phyloP scores from a whole-genome alignment of 176 grass and related monocot genomes.

The Bonia amplexicaulis region DNA sequence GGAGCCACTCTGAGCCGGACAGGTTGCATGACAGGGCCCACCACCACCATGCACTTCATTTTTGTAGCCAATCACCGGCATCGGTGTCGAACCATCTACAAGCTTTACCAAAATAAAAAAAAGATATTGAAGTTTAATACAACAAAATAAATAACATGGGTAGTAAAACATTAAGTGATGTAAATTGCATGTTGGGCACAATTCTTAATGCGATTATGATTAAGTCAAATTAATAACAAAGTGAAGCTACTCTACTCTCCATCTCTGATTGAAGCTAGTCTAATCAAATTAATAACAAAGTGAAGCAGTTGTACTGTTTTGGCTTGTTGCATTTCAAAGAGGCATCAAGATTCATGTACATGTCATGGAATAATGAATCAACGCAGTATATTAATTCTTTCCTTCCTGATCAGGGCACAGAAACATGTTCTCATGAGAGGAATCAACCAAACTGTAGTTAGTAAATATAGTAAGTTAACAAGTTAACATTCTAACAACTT shows the following conservation, averaged over 20 bases:
- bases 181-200: background rate
- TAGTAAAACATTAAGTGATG: no score
- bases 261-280: background rate
- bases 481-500: slow-evolving; percentile 22
- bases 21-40: no score
- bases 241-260: background rate
- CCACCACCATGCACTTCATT: rapidly evolving
- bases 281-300: background rate
- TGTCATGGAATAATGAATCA: slow-evolving; percentile 59
- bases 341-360: slow-evolving; percentile 35
- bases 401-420: slow-evolving; percentile 28
- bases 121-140: no score
- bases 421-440: slow-evolving; percentile 24
- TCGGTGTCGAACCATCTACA: no score
- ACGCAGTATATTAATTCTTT: slow-evolving; percentile 16
- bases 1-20: no score
- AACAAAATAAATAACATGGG: no score
- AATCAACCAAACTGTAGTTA: slow-evolving; percentile 33
- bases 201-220: background rate
- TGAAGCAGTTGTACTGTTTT: background rate
- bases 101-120: no score
- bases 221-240: background rate
- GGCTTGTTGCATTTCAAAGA: slow-evolving; percentile 32
- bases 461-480: slow-evolving; percentile 12
- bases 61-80: no score